These are phyloP conservation scores for Plasmodium cynomolgi DNA, from an alignment of 169 alveolate genomes.

Conservation along the genomic window DNA sequence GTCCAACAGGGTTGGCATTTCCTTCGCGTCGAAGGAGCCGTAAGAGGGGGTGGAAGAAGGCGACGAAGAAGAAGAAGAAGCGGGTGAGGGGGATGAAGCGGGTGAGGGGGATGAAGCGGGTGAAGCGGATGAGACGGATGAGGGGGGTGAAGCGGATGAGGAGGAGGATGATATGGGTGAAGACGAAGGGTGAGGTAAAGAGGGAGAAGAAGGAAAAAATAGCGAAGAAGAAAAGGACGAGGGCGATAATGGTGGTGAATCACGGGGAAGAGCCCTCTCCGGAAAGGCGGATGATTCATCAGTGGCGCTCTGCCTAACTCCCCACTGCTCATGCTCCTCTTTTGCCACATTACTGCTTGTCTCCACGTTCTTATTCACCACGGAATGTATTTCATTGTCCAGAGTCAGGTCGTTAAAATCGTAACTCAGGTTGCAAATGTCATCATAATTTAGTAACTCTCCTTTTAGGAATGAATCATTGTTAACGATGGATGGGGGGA, in stretches of 20 bases:
- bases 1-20: background rate
- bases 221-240: background rate
- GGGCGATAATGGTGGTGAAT: background rate
- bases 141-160: too few species aligned
- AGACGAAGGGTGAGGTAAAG: background rate
- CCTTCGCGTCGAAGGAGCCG: background rate
- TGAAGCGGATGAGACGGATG: background rate
- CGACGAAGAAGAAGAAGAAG: background rate
- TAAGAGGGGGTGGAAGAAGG: background rate
- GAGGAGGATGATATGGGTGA: too few species aligned
- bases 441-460: slow-evolving; percentile 31
- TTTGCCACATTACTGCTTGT: background rate
- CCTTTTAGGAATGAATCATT: slow-evolving; percentile 30
- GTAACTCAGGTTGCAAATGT: slow-evolving; percentile 31
- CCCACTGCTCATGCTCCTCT: background rate
- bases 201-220: background rate
- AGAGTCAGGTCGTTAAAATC: slow-evolving; percentile 1
- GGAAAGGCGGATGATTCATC: background rate
- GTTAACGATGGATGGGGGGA: slow-evolving; percentile 8
- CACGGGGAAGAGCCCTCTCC: background rate
- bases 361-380: slow-evolving; percentile 1
- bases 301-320: background rate
- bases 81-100: background rate
- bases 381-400: slow-evolving; percentile 24
- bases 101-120: background rate